Evolutionary conservation across 371 early-diverging fungal genomes (phyloP), one percentile per base, ranked within the genome.

Genomic region (Mucor racemosus): DNA sequence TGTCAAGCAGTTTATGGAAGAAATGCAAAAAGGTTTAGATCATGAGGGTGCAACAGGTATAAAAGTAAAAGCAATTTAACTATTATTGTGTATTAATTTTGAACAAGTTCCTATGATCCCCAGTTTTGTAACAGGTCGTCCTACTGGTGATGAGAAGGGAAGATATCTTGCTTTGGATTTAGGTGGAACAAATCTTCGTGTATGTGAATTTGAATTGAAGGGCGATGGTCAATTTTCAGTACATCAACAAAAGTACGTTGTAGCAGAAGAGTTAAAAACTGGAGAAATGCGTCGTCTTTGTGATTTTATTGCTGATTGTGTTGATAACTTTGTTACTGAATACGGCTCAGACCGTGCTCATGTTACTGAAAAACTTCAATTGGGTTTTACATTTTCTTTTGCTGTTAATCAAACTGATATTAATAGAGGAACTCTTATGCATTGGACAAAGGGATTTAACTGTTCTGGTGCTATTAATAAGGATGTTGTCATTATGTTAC

Each of bases 341-440:
- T 69, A 84, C 50, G 79, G 73, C n/a, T 66, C 69, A 15, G 67
- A 72, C 19, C 48, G 34, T 60, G 34, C n/a, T n/a, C 44, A 62
- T 15, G 40, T 60, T n/a, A 56, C 63, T 5, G 55, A 55, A 4
- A 36, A 50, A 11, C 58, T 76, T 9, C 78, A 79, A 50, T 67
- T 93, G 15, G 98, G 97, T 5, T 97, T 94, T 76, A 98, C 98
- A 1, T 98, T 98, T 74, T 94, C 94, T 10, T 98, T 95, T 76
- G 95, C 98, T 13, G 91, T 95, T 54, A 73, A 81, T 48, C 97
- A 98, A 72, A 92, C 92, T 0, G 79, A 80, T 39, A 86, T 95
- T 46, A 83, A 88, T 65, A 79, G 87, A 62, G 96, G 96, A 21
- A 89, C 82, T 26, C 82, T 97, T 61, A 85, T 95, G 67, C 76